Evolutionary conservation across 2,329 filamentous ascomycete species (phyloP), one percentile per base, ranked within the genome.

Genomic region (Rhynchosporium agropyri): DNA sequence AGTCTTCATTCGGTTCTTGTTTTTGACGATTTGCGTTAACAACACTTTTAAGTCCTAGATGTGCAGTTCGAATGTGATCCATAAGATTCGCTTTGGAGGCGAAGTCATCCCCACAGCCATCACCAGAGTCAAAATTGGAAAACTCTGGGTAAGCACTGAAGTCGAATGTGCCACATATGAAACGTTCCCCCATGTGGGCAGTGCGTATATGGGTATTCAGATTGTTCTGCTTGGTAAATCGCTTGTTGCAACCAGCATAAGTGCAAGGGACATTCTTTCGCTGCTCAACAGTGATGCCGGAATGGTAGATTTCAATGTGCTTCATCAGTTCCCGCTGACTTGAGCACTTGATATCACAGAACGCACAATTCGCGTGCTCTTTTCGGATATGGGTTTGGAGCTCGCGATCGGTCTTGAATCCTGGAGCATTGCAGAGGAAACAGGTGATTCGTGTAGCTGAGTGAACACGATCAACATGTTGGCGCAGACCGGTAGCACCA

Each of bases 141-240:
- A 95, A 77, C 50, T 85, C 85, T 7, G 79, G 79, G n/a, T 79
- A 81, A 4, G 77, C 74, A 8, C 77, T 79, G 1, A 92, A 77
- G 68, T 89, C 85, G 10, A 86, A 83, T 54, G 87, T 77, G 15
- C 91, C 91, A 72, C 94, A 97, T n/a, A 91, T 80, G 72, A 91
- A 97, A 9, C 87, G 86, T 68, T 87, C 79, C 20, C 91, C 89
- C 68, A 92, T 83, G 73, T 97, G 94, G 0, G 89, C 87, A 10
- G 85, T 88, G 62, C 89, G 87, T 60, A 94, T 80, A 73, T 98
- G 94, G 0, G 88, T 85, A 15, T 88, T 90, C 58, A 96, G 81
- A 70, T 97, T 97, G n/a, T 89, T 89, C 65, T 84, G 86, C 73
- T 89, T 90, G 20, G 91, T 93, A 76, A 97, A 97, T 60, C 81